Evolutionary conservation across 306 rosid genomes (phyloP).

Genomic region (Luffa aegyptiaca): DNA sequence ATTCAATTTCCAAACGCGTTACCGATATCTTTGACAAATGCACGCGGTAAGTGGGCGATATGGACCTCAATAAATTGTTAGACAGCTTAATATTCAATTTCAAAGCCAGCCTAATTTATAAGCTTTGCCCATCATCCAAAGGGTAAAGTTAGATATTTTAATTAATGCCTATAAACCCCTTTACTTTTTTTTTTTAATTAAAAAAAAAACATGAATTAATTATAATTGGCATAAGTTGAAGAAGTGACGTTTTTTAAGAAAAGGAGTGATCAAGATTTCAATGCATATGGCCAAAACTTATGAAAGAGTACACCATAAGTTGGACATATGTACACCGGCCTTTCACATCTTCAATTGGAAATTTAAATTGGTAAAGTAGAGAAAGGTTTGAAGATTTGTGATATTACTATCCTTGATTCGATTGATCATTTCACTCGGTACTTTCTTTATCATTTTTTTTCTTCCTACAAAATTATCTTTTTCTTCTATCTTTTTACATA

Average conservation of each 20-base stretch:
- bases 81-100: background rate
- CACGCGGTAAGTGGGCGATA: background rate
- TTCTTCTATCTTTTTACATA: background rate
- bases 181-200: background rate
- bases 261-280: background rate
- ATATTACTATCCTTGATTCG: background rate
- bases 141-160: background rate
- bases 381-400: background rate
- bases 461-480: background rate
- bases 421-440: background rate
- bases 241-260: background rate
- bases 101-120: background rate
- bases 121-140: background rate
- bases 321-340: background rate
- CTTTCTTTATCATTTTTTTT: background rate
- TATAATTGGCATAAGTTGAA: background rate
- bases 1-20: background rate
- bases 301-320: background rate
- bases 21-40: slow-evolving; percentile 4
- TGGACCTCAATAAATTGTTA: background rate
- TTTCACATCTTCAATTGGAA: background rate
- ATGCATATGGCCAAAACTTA: background rate
- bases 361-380: background rate
- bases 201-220: background rate
- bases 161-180: background rate